Conservation (phyloP, 805 yeast genomes). For the Spathaspora passalidarum region DNA sequence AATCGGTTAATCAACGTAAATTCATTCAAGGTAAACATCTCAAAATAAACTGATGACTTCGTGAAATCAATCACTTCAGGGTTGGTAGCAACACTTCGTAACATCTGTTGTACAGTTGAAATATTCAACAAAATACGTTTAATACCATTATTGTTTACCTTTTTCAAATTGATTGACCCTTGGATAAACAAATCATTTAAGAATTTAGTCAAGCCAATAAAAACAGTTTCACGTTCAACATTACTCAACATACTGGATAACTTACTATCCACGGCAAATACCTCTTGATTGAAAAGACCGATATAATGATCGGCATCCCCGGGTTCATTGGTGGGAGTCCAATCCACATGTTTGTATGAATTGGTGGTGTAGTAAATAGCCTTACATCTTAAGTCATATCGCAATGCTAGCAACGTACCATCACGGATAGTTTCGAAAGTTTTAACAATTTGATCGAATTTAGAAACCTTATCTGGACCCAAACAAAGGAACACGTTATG, state of each 20-base stretch:
- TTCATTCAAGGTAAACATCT: constrained; percentile 49
- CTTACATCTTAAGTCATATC: constrained; percentile 57
- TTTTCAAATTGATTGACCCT: constrained; percentile 49
- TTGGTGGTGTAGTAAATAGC: constrained; percentile 50
- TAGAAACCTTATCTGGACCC: constrained; percentile 23
- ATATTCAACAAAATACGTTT: constrained; percentile 59
- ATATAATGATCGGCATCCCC: constrained; percentile 60
- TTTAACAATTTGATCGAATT: constrained; percentile 35
- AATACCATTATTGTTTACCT: constrained; percentile 57
- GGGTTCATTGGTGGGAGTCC: constrained; percentile 50
- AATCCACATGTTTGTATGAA: constrained; percentile 47
- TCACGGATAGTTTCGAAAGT: constrained; percentile 34
- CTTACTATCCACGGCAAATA: constrained; percentile 44
- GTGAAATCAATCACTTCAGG: constrained; percentile 55
- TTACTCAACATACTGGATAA: constrained; percentile 35
- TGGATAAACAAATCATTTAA: constrained; percentile 50
- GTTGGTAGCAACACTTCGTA: constrained; percentile 52
- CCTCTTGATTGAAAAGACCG: constrained; percentile 47
- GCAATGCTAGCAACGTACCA: constrained; percentile 43
- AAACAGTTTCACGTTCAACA: constrained; percentile 26
- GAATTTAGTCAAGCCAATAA: constrained; percentile 48
- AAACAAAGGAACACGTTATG: constrained; percentile 33
- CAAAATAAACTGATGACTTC: constrained; percentile 53
- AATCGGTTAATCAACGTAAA: constrained; percentile 42
- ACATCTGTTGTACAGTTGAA: constrained; percentile 64